Percentiles rank a stretch among this genome's conserved stretches.
Conservation (phyloP, 768 basidiomycete species). For the Lentinula boryana region DNA sequence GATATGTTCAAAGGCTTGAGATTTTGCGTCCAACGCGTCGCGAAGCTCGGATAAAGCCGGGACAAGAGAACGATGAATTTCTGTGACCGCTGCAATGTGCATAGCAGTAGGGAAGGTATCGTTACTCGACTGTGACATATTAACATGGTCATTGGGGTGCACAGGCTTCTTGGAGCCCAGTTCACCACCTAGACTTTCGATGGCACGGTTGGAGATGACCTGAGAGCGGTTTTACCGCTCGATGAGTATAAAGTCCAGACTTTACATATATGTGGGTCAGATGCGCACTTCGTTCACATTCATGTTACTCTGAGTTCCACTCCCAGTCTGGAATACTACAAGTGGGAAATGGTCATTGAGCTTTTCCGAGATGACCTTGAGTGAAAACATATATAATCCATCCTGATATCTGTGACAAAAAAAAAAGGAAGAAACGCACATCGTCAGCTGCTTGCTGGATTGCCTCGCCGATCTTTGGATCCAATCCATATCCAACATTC, state of each 20-base stretch:
- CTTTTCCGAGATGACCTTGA: slow-evolving; percentile 91
- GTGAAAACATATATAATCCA: neutral
- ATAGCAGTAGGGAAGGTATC: slow-evolving; percentile 99
- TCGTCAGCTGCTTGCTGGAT: slow-evolving; percentile 95
- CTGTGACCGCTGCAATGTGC: slow-evolving; percentile 95
- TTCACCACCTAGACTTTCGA: slow-evolving; percentile 92
- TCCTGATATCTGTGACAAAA: neutral
- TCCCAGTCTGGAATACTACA: slow-evolving; percentile 98
- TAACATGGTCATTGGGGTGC: slow-evolving; percentile 99
- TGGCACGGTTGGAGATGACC: slow-evolving; percentile 98
- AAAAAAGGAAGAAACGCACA: slow-evolving; percentile 38
- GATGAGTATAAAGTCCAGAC: neutral
- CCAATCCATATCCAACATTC: slow-evolving; percentile 86
- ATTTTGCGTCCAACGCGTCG: slow-evolving; percentile 79
- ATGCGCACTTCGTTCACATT: slow-evolving; percentile 84
- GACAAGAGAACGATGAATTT: slow-evolving; percentile 71
- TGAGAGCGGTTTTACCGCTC: slow-evolving; percentile 18
- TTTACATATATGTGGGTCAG: neutral
- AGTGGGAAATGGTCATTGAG: slow-evolving; percentile 94
- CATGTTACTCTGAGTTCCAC: slow-evolving; percentile 99
- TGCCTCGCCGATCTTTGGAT: slow-evolving; percentile 79
- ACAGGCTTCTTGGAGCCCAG: slow-evolving; percentile 96
- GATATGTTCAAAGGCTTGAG: slow-evolving; percentile 80
- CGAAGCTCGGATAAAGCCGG: slow-evolving; percentile 83
- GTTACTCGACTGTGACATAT: slow-evolving; percentile 98